phyloP scores from a whole-genome alignment of 495 filamentous ascomycete genomes.

The Sporormia fimetaria region DNA sequence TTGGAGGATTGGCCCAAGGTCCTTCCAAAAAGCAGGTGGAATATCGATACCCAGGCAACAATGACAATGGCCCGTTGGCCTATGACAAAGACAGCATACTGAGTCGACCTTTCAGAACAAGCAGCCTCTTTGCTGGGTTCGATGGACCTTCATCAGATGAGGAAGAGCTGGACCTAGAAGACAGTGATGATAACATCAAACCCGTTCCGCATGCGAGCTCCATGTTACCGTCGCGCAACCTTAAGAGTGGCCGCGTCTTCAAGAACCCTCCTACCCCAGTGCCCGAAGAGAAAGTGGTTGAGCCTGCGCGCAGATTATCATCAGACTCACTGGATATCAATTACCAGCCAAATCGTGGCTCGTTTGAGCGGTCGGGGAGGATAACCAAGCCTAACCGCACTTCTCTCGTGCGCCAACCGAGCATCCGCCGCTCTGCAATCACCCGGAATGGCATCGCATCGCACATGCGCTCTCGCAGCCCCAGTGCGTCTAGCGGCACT shows the following conservation, averaged over 20 bases:
- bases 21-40: slow-evolving; percentile 32
- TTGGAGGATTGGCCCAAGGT: slow-evolving; percentile 9
- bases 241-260: slow-evolving; percentile 29
- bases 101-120: slow-evolving; percentile 60
- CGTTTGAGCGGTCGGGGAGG: slow-evolving; percentile 23
- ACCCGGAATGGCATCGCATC: slow-evolving; percentile 65
- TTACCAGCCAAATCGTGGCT: slow-evolving; percentile 16
- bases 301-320: slow-evolving; percentile 14
- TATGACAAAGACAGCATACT: slow-evolving; percentile 45
- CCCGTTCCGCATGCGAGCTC: slow-evolving; percentile 8
- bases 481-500: slow-evolving; percentile 51
- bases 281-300: slow-evolving; percentile 34
- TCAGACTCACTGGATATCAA: slow-evolving; percentile 16
- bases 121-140: slow-evolving; percentile 79
- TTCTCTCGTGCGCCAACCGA: slow-evolving; percentile 33
- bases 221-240: slow-evolving; percentile 25
- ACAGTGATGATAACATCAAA: slow-evolving; percentile 40
- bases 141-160: slow-evolving; percentile 48
- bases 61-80: slow-evolving; percentile 67
- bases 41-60: slow-evolving; percentile 69
- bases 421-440: slow-evolving; percentile 54
- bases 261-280: slow-evolving; percentile 34
- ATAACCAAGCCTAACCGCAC: slow-evolving; percentile 22
- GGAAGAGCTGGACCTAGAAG: slow-evolving; percentile 32
- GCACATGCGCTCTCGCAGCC: slow-evolving; percentile 62